phyloP scores from a whole-genome alignment of 352 stramenopile genomes.

The Globisporangium spiculum region DNA sequence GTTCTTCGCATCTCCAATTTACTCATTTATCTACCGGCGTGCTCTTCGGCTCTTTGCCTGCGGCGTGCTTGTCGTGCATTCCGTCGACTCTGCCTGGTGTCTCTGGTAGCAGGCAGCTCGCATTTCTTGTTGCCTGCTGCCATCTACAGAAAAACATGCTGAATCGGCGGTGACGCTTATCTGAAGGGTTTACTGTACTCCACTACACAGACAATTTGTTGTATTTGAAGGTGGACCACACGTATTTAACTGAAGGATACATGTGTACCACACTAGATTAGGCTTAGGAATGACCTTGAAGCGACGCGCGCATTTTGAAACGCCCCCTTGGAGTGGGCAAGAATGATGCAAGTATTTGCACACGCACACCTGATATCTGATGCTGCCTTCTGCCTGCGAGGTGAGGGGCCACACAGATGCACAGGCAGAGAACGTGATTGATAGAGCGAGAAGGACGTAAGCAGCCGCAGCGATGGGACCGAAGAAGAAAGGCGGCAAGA shows the following conservation, averaged over 20 bases:
- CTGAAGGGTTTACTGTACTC: not conserved
- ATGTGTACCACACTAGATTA: not conserved
- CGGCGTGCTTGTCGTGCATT: no score
- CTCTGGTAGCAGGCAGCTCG: no score
- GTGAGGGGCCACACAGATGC: not conserved
- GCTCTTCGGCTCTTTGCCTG: no score
- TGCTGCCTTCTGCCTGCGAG: not conserved
- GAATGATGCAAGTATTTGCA: not conserved
- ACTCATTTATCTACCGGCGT: no score
- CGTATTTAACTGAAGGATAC: not conserved
- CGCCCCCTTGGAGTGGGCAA: no score
- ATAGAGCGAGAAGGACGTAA: not conserved
- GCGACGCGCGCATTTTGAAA: not conserved
- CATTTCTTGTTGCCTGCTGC: no score
- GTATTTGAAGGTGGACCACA: not conserved
- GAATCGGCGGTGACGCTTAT: not conserved
- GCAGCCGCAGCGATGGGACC: conserved; percentile 38
- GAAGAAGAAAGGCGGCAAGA: conserved; percentile 72
- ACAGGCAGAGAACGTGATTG: not conserved
- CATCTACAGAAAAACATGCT: no score
- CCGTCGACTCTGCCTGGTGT: no score
- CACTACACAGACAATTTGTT: not conserved
- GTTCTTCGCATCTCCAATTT: no score
- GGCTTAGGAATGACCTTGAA: not conserved
- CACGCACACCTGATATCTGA: not conserved